Base-by-base conservation (phyloP, 2,329 filamentous ascomycete species). In the Alternaria brassicae region DNA sequence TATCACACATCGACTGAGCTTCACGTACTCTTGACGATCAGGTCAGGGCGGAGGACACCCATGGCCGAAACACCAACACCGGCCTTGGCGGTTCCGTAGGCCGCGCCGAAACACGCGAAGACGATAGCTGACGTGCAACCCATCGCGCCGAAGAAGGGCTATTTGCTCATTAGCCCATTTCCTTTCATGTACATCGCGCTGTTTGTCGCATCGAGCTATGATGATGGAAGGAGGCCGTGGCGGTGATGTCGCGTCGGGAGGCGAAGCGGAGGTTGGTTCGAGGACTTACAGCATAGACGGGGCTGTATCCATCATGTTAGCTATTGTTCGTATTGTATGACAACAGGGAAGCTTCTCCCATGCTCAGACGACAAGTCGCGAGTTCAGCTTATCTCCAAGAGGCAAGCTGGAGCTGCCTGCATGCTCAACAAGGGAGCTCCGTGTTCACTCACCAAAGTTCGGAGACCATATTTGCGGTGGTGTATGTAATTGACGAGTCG, bases 81-180 rank as follows among this genome's bases (percentile, higher is more conserved):
- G 77, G 95, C 96, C 88, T 99, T 99, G 79, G 95, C 95, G 72
- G 95, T 99, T 82, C 95, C 95, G 84, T 98, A 99, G 72, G 95
- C 93, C 77, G 95, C 95, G 80, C 95, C 93, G 74, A 97, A 89
- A 83, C 92, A 96, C 80, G 93, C 96, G 86, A 97, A 97, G 78
- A 97, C 91, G 78, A 97, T 97, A 81, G 93, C 92, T 70, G 88
- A 91, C 75, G 90, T 95, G 88, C 93, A 97, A 81, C 93, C 93
- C 91, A 97, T 95, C 80, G 92, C 93, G 84, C 93, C 93, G 78
- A 97, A 97, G 85, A 97, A 97, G 83, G 93, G 89, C 87, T 89
- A 77, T 45, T 68, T 54, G 23, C 47, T 42, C 41, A 49, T 77
- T 67, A 77, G 70, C 63, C 71, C 47, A 15, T 39, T 21, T 57